These are phyloP conservation scores for Pythium oligandrum DNA, from an alignment of 352 stramenopile genomes.

Conservation along the genomic window DNA sequence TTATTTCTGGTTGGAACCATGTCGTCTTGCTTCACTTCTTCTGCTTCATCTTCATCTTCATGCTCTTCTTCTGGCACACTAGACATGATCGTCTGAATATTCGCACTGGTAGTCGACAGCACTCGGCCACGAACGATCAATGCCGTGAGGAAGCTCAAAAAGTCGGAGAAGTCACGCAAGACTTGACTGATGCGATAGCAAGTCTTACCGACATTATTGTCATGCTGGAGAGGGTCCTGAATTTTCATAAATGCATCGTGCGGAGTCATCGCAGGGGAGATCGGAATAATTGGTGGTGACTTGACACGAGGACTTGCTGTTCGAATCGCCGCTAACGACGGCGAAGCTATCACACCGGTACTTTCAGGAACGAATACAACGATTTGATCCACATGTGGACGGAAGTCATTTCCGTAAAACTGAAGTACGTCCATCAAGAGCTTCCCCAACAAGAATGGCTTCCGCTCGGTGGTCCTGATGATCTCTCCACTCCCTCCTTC, in stretches of 20 bases:
- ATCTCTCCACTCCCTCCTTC: not conserved
- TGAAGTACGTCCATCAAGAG: conserved; percentile 81
- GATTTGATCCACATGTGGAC: conserved; percentile 66
- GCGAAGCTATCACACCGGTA: not conserved
- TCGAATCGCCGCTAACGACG: conserved; percentile 7
- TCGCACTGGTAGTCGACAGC: conserved; percentile 32
- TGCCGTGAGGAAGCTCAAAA: conserved; percentile 73
- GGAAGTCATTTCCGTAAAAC: conserved; percentile 82
- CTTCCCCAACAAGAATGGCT: conserved; percentile 60
- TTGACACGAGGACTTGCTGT: not conserved
- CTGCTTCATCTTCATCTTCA: no score
- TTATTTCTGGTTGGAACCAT: not conserved
- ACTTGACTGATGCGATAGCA: conserved; percentile 85
- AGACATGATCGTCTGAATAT: no score
- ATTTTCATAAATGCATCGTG: conserved; percentile 57
- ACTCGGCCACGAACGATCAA: conserved; percentile 78
- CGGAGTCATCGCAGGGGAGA: conserved; percentile 19
- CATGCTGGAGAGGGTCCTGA: conserved; percentile 56
- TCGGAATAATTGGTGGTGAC: not conserved
- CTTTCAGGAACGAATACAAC: conserved; percentile 28
- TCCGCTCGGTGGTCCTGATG: conserved; percentile 2
- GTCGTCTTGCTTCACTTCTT: no score
- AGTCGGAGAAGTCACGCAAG: conserved; percentile 77
- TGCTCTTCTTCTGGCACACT: no score
- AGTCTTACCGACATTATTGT: conserved; percentile 82